These are phyloP conservation scores for Chlorella sp. DNA, from an alignment of 139 green algal species.

Conservation along the genomic window DNA sequence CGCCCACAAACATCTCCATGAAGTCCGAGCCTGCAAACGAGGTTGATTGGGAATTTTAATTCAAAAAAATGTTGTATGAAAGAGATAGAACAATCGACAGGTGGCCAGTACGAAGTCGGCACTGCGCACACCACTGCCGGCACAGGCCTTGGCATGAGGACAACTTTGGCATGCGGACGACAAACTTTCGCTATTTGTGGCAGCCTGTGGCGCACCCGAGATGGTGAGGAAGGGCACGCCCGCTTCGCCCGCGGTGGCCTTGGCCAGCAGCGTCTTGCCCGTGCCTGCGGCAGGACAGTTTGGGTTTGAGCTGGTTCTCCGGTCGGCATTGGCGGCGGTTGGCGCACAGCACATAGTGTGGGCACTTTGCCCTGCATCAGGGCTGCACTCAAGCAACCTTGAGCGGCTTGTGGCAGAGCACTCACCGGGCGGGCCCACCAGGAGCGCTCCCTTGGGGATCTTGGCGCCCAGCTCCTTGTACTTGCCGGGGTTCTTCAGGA, in stretches of 20 bases:
- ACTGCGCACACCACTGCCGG: neutral
- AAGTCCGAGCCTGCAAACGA: slow-evolving; percentile 66
- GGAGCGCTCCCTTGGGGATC: slow-evolving; percentile 92
- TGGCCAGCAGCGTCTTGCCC: slow-evolving; percentile 97
- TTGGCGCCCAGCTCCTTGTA: slow-evolving; percentile 86
- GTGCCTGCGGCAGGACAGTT: slow-evolving; percentile 63
- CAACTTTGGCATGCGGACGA: too few relatives aligned
- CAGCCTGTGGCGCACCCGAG: slow-evolving; percentile 50
- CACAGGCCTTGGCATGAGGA: too few relatives aligned
- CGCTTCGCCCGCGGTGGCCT: slow-evolving; percentile 95
- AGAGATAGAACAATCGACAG: too few relatives aligned
- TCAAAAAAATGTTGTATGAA: slow-evolving; percentile 43
- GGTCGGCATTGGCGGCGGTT: too few relatives aligned
- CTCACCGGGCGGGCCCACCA: slow-evolving; percentile 82
- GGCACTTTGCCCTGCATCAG: too few relatives aligned
- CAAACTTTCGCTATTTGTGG: too few relatives aligned
- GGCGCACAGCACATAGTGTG: too few relatives aligned
- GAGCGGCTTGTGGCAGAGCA: too few relatives aligned
- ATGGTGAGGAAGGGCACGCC: slow-evolving; percentile 94
- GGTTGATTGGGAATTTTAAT: neutral
- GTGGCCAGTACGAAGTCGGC: slow-evolving; percentile 74
- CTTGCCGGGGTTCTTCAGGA: slow-evolving; percentile 87
- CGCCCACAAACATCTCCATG: slow-evolving; percentile 94
- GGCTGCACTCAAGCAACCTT: too few relatives aligned
- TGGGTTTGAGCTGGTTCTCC: neutral